A percentile compares a stretch with the other conserved stretches of the same genome.
These are phyloP conservation scores for Cladophialophora psammophila DNA, from an alignment of 2,329 filamentous ascomycete species.

Conservation along the genomic window DNA sequence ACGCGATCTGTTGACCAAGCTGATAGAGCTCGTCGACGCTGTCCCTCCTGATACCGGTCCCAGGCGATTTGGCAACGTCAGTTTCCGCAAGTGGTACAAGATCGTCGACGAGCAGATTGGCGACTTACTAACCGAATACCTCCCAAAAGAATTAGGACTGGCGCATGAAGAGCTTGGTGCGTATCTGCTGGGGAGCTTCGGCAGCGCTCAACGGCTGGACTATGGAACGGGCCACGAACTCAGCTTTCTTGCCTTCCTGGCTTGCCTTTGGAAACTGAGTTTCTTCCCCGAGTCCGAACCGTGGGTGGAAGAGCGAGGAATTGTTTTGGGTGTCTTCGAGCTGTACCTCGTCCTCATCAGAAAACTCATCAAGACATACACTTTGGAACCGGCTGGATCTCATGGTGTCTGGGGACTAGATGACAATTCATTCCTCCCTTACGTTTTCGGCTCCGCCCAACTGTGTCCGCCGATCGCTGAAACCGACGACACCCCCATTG, in stretches of 20 bases:
- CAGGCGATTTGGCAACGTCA: conserved; percentile 88
- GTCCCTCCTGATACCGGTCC: conserved; percentile 86
- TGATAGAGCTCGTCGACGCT: conserved; percentile 74
- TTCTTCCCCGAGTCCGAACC: conserved; percentile 64
- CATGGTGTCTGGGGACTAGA: conserved; percentile 99
- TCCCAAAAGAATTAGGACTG: conserved; percentile 59
- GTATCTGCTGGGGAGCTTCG: conserved; percentile 87
- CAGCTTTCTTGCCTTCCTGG: conserved; percentile 91
- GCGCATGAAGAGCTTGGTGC: conserved; percentile 71
- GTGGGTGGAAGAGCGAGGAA: conserved; percentile 73
- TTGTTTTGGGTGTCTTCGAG: conserved; percentile 83
- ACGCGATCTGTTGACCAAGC: conserved; percentile 68
- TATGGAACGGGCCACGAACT: conserved; percentile 97
- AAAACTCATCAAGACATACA: conserved; percentile 86
- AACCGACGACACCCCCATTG: conserved; percentile 70
- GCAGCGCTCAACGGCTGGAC: conserved; percentile 86
- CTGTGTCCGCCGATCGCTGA: conserved; percentile 76
- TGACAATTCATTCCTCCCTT: conserved; percentile 92
- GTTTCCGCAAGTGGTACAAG: conserved; percentile 83
- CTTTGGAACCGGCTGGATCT: conserved; percentile 90
- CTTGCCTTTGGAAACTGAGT: conserved; percentile 87
- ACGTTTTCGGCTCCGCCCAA: conserved; percentile 94
- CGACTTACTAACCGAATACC: conserved; percentile 63
- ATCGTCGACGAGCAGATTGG: conserved; percentile 69
- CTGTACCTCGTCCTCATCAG: conserved; percentile 85